Conservation (phyloP, 495 filamentous ascomycete species). For the Aspergillus mulundensis region DNA sequence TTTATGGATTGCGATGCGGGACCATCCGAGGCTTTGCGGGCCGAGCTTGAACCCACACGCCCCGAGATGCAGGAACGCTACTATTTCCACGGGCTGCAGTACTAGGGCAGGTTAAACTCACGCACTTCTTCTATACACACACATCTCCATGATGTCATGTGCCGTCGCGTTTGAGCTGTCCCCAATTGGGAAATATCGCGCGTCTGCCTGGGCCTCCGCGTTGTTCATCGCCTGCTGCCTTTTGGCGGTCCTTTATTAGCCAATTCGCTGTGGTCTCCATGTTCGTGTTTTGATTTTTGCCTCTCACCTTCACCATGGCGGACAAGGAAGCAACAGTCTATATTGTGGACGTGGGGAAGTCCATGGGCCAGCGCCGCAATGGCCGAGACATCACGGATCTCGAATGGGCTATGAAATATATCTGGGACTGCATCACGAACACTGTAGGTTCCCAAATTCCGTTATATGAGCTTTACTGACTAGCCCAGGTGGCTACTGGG, state of each 20-base stretch:
- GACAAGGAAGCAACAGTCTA: constrained; percentile 93
- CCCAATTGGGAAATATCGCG: constrained; percentile 44
- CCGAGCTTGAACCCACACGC: constrained; percentile 9
- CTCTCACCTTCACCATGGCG: constrained; percentile 58
- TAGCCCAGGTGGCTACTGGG: constrained; percentile 65
- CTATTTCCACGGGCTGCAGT: background rate
- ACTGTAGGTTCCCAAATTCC: constrained; percentile 50
- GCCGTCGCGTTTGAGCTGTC: constrained; percentile 30
- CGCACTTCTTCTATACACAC: background rate
- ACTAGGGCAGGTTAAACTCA: background rate
- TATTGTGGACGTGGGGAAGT: constrained; percentile 77
- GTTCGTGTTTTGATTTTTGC: background rate
- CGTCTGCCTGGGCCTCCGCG: constrained; percentile 37
- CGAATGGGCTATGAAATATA: constrained; percentile 85
- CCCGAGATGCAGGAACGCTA: background rate
- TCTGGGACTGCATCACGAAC: constrained; percentile 91
- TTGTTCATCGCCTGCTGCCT: constrained; percentile 14
- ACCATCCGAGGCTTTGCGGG: constrained; percentile 3
- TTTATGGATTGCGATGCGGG: background rate
- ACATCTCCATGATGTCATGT: constrained; percentile 41
- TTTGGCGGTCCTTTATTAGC: constrained; percentile 12
- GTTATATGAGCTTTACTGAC: background rate
- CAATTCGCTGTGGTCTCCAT: background rate
- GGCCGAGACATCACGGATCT: constrained; percentile 78
- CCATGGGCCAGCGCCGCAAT: constrained; percentile 73